Evolutionary conservation across 2,329 filamentous ascomycete species (phyloP), one percentile per base, ranked within the genome.

Genomic region (Verticillium zaregamsianum): DNA sequence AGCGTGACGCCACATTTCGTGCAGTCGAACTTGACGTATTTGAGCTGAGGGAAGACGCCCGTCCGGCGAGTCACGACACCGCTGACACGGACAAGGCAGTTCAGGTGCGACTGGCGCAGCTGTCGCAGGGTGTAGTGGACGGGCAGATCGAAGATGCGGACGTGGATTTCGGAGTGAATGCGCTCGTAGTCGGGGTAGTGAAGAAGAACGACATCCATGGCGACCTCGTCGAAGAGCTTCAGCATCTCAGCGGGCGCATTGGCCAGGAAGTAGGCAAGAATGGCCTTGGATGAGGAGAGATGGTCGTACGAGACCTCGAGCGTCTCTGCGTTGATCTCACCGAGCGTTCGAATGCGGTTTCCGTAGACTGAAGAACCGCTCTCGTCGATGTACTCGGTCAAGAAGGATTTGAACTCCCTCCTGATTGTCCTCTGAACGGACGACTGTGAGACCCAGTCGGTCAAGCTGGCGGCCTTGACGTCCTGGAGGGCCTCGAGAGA

Each of bases 21-120:
- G 78, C 95, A 99, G 78, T 97, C 92, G 72, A 99, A 98, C 78
- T 97, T 97, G 79, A 99, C 92, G 75, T 98, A 97, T 76, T 98
- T 98, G 64, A 99, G 82, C 78, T 99, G 95, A 3, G 95, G 95
- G 74, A 99, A 99, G 57, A 99, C 96, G 61, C 95, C 95, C 31
- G 90, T 96, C 67, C 95, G 87, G 66, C 95, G 88, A 37, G 95
- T 99, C 32, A 99, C 95, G 5, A 99, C 95, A 67, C 95, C 95
- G 68, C 90, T 93, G 60, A 99, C 95, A 59, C 94, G 89, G 45
- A 99, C 91, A 54, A 99, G 83, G 70, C 93, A 97, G 82, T 99
- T 99, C 63, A 99, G 85, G 72, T 99, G 96, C 4, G 90, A 92
- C 77, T 99, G 95, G 64, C 95, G 92, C 55, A 99, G 84, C 74